These are phyloP conservation scores for Scheffersomyces segobiensis DNA, from an alignment of 1,139 yeast genomes.

Conservation along the genomic window DNA sequence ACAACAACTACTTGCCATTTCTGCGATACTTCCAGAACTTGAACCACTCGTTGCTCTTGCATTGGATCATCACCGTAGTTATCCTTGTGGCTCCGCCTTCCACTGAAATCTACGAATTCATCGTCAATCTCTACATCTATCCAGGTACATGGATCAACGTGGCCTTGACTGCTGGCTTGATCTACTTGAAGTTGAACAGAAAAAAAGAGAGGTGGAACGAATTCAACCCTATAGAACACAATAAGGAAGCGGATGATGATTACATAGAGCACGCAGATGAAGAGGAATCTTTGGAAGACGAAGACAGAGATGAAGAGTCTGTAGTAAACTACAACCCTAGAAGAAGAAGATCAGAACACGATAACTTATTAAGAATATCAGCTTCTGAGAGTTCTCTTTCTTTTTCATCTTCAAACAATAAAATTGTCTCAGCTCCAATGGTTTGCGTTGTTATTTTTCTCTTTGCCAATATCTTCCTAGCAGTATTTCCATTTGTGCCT, in stretches of 20 bases:
- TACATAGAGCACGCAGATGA: slow-evolving; percentile 5
- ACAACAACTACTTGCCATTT: slow-evolving; percentile 72
- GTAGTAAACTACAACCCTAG: not conserved
- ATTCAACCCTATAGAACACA: slow-evolving; percentile 14
- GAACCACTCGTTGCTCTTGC: slow-evolving; percentile 42
- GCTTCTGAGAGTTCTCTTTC: slow-evolving; percentile 1
- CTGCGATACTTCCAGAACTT: slow-evolving; percentile 57
- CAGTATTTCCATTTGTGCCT: slow-evolving; percentile 58
- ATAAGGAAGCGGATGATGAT: not conserved
- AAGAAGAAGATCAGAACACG: not conserved
- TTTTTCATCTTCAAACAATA: slow-evolving; percentile 3
- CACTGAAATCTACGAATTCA: slow-evolving; percentile 47
- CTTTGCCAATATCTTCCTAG: slow-evolving; percentile 51
- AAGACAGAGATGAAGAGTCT: not conserved
- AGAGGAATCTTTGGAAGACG: slow-evolving; percentile 1
- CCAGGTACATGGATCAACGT: slow-evolving; percentile 56
- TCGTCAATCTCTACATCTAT: slow-evolving; percentile 50
- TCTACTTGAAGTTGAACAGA: slow-evolving; percentile 36
- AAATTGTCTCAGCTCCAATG: slow-evolving; percentile 28
- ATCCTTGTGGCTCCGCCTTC: slow-evolving; percentile 49
- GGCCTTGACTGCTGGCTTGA: slow-evolving; percentile 40
- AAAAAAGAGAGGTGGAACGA: slow-evolving; percentile 35
- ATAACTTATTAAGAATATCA: not conserved
- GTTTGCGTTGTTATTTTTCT: slow-evolving; percentile 39
- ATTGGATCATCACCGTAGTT: slow-evolving; percentile 50